Conservation (phyloP, 768 basidiomycete genomes). For the Gelatoporia subvermispora region DNA sequence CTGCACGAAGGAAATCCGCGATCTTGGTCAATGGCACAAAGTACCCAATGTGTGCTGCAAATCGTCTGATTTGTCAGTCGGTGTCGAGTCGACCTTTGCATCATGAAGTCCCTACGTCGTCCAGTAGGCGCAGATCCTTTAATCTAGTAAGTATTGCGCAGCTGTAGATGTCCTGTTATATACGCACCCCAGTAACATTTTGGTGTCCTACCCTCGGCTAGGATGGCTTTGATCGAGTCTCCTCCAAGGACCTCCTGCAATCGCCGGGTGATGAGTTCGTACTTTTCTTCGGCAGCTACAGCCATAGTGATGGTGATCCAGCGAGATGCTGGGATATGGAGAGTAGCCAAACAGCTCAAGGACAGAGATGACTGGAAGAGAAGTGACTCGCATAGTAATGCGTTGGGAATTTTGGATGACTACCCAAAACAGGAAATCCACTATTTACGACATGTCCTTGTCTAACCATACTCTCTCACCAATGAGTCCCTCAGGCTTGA, state of each 20-base stretch:
- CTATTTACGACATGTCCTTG: no score
- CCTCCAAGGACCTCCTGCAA: slow-evolving; percentile 86
- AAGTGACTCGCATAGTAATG: no score
- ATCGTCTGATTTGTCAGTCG: background rate
- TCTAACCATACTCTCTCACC: no score
- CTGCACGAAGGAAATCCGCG: slow-evolving; percentile 90
- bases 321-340: no score
- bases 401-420: no score
- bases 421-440: no score
- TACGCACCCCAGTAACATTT: slow-evolving; percentile 90
- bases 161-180: background rate
- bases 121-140: slow-evolving; percentile 94
- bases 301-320: no score
- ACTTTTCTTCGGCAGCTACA: slow-evolving; percentile 43
- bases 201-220: slow-evolving; percentile 69
- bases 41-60: slow-evolving; percentile 91
- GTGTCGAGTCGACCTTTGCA: background rate
- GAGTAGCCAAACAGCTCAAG: no score
- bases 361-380: no score
- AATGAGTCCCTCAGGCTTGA: no score
- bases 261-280: slow-evolving; percentile 78
- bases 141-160: background rate
- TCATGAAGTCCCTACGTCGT: slow-evolving; percentile 57
- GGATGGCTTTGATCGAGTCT: slow-evolving; percentile 74
- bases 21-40: slow-evolving; percentile 94